These are phyloP conservation scores for Fusarium hainanense DNA, from an alignment of 2,329 filamentous ascomycete species.

Conservation along the genomic window DNA sequence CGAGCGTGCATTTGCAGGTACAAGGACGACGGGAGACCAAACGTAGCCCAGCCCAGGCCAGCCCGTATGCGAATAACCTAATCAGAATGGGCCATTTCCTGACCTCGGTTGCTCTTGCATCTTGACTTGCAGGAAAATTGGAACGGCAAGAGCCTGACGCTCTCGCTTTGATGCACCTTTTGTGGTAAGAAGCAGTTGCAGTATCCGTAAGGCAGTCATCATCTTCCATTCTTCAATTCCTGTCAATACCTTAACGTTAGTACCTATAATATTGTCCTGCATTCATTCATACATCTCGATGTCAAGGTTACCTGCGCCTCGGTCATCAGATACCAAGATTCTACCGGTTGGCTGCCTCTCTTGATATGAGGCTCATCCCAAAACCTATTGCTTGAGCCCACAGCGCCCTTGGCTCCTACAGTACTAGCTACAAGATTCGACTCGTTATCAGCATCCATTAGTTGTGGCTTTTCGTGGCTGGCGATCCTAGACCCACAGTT, in stretches of 20 bases:
- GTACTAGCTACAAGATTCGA: not conserved
- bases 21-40: constrained; percentile 8
- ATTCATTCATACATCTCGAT: constrained; percentile 2
- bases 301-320: not conserved
- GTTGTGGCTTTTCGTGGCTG: constrained; percentile 16
- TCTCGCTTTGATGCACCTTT: constrained; percentile 9
- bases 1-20: constrained; percentile 36
- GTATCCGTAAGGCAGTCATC: not conserved
- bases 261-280: not conserved
- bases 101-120: constrained; percentile 14
- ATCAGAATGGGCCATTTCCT: constrained; percentile 3
- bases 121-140: constrained; percentile 19
- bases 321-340: constrained; percentile 9
- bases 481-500: constrained; percentile 18
- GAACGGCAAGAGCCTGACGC: not conserved
- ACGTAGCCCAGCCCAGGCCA: constrained; percentile 13
- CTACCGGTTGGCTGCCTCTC: not conserved
- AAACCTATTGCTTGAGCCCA: not conserved
- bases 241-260: not conserved
- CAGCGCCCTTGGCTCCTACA: not conserved
- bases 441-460: constrained; percentile 10
- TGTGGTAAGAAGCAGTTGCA: not conserved
- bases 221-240: not conserved
- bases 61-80: constrained; percentile 1
- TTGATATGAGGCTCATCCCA: constrained; percentile 8